Base-by-base conservation (phyloP, 1,139 yeast species). In the Scheffersomyces insectosa region DNA sequence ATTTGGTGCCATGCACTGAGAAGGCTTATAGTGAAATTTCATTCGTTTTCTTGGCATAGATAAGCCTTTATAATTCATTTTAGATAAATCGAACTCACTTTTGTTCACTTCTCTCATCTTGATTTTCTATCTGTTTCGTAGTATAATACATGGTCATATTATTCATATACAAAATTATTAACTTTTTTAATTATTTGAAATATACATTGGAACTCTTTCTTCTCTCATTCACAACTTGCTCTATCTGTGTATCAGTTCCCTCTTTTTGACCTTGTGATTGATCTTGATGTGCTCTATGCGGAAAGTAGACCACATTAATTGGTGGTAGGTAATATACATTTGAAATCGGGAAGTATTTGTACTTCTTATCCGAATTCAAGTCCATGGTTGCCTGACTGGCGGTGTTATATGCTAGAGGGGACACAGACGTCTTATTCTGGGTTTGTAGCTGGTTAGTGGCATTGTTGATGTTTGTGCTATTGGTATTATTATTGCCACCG, bases 321-420 rank as follows among this genome's bases (percentile, higher is more conserved):
- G 84, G 85, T 8, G 83, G 83, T 41, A 79, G 63, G 59, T 79
- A 79, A 54, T 80, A 80, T 33, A 77, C 81, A 47, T 67, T 70
- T 43, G 80, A 78, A 42, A 80, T 74, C 1, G 84, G 83, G 58
- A 77, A 79, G 49, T 80, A 80, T 50, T 78, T 79, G 55, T 80
- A 80, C 30, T 62, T 57, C 23, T 57, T 60, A 16, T 49, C 54
- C 23, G 52, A 46, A 20, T 48, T 45, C 32, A 52, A 40, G 25
- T 52, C 56, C 28, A 50, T 23, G 5, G 41, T 20, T 1, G 48
- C 41, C 11, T 45, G 38, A 29, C 43, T 44, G 8, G 45, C 39
- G 7, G 49, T 43, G 6, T 44, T 37, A 41, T 42, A 48, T 12
- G 47, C 48, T 34, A 44, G 35, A 2, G 47, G 43, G 6, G 51